These are phyloP conservation scores for Immersiella caudata DNA, from an alignment of 495 filamentous ascomycete species.

Conservation along the genomic window DNA sequence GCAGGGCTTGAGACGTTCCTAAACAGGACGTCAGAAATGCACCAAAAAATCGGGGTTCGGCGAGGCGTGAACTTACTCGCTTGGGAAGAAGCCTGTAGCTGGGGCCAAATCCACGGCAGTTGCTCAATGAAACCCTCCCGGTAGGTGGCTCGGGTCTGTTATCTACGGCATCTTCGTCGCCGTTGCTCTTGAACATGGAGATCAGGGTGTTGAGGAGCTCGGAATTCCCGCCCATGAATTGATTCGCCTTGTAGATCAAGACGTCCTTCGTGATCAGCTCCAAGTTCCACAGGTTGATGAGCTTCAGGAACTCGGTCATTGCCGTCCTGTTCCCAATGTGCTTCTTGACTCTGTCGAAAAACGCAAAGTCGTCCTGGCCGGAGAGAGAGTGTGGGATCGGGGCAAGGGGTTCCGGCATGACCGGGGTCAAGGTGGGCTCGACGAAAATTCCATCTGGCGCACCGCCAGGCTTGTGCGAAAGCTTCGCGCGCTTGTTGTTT, in stretches of 20 bases:
- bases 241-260: constrained; percentile 76
- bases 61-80: constrained; percentile 52
- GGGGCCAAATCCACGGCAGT: constrained; percentile 89
- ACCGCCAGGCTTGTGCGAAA: constrained; percentile 60
- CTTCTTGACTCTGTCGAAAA: constrained; percentile 97
- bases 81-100: constrained; percentile 93
- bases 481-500: constrained; percentile 63
- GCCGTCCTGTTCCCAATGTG: constrained; percentile 87
- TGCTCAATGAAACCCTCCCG: constrained; percentile 81
- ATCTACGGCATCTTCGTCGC: constrained; percentile 75
- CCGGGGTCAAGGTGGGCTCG: constrained; percentile 83
- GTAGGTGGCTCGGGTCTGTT: constrained; percentile 72
- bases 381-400: constrained; percentile 67
- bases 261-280: constrained; percentile 83
- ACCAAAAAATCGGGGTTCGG: not conserved
- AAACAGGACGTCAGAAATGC: not conserved
- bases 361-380: constrained; percentile 76
- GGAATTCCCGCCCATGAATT: constrained; percentile 83
- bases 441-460: constrained; percentile 65
- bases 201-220: constrained; percentile 89
- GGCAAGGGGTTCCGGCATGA: constrained; percentile 80
- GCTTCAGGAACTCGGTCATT: constrained; percentile 92
- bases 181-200: constrained; percentile 71
- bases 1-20: constrained; percentile 83
- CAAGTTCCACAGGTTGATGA: constrained; percentile 90